Percentiles rank a stretch among this genome's conserved stretches.
phyloP scores from a whole-genome alignment of 176 grass and related monocot species.

The Bothriochloa decipiens region DNA sequence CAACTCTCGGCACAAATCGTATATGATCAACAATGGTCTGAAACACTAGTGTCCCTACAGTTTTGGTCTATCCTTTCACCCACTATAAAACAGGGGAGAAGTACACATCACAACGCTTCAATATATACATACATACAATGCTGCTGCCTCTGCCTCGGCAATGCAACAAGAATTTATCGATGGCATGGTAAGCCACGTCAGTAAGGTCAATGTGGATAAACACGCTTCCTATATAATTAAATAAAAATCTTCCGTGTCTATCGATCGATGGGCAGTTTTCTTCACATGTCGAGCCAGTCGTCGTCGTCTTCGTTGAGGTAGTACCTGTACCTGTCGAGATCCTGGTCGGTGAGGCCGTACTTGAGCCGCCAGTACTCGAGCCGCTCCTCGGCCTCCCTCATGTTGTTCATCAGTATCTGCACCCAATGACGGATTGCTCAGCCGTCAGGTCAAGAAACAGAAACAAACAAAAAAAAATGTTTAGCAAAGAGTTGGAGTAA shows the following conservation, averaged over 20 bases:
- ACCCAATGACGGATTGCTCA: neutral
- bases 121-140: neutral
- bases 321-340: constrained; percentile 40
- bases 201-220: neutral
- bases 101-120: neutral
- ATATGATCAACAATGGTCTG: neutral
- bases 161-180: neutral
- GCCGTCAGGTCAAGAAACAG: neutral
- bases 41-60: neutral
- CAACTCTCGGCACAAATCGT: neutral
- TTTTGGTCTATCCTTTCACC: neutral
- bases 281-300: constrained; percentile 47
- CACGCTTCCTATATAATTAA: no score
- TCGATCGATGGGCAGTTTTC: neutral
- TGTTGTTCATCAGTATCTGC: constrained; percentile 44
- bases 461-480: neutral
- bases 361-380: constrained; percentile 52
- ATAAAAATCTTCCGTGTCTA: neutral
- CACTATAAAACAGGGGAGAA: constrained; percentile 26
- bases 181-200: neutral
- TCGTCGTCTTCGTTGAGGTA: constrained; percentile 36
- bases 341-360: constrained; percentile 44
- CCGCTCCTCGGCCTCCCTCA: constrained; percentile 48
- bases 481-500: no score
- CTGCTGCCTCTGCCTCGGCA: neutral